phyloP scores from a whole-genome alignment of 2,329 filamentous ascomycete genomes.

The Tolypocladium guangdongense region DNA sequence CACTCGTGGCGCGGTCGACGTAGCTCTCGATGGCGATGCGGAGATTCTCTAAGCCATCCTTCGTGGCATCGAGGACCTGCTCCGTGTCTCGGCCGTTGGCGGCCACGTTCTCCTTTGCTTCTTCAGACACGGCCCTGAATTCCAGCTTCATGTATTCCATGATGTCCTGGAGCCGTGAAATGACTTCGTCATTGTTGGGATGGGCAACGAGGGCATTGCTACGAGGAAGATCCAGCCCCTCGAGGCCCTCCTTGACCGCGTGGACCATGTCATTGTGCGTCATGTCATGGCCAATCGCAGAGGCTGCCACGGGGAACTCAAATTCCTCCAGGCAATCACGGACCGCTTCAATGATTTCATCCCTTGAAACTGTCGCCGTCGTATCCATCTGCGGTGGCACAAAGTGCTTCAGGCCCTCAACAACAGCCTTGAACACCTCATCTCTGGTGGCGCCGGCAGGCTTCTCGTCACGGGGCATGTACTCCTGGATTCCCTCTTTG shows the following conservation, averaged over 20 bases:
- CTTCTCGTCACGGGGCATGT: conserved; percentile 43
- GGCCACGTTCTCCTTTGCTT: conserved; percentile 67
- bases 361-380: conserved; percentile 58
- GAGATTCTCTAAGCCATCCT: conserved; percentile 75
- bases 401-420: conserved; percentile 78
- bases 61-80: conserved; percentile 78
- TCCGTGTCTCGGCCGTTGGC: conserved; percentile 75
- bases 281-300: conserved; percentile 40
- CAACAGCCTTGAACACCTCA: conserved; percentile 74
- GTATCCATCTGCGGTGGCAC: conserved; percentile 61
- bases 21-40: conserved; percentile 72
- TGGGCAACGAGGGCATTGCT: conserved; percentile 30
- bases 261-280: conserved; percentile 52
- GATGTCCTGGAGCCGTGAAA: conserved; percentile 53
- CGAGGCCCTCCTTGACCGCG: conserved; percentile 50
- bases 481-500: conserved; percentile 73
- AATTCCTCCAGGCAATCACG: conserved; percentile 80
- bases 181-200: conserved; percentile 36
- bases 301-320: conserved; percentile 57
- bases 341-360: conserved; percentile 76
- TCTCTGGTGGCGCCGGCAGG: conserved; percentile 60
- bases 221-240: conserved; percentile 34
- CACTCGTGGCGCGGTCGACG: conserved; percentile 60
- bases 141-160: conserved; percentile 48
- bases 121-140: conserved; percentile 48